A percentile compares a stretch with the other conserved stretches of the same genome.
phyloP scores from a whole-genome alignment of 805 yeast species.

The Schwanniomyces occidentalis region DNA sequence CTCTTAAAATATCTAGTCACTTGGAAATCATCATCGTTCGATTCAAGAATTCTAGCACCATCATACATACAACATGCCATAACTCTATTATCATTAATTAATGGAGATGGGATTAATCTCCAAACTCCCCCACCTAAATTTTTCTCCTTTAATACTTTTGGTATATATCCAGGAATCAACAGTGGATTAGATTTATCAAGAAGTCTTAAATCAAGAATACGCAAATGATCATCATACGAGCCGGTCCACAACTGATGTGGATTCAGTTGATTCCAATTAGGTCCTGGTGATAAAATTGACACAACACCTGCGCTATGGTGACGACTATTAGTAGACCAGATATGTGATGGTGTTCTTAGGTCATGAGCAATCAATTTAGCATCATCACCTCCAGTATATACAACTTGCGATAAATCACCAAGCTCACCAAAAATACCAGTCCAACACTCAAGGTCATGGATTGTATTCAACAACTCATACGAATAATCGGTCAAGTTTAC shows the following conservation, averaged over 20 bases:
- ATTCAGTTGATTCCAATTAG: conserved; percentile 42
- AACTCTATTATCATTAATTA: conserved; percentile 44
- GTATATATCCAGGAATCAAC: conserved; percentile 49
- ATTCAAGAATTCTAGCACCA: conserved; percentile 72
- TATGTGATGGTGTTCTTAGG: conserved; percentile 36
- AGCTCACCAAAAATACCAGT: conserved; percentile 68
- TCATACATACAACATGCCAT: conserved; percentile 93
- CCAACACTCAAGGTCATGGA: conserved; percentile 86
- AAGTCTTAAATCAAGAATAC: conserved; percentile 68
- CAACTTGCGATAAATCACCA: conserved; percentile 52
- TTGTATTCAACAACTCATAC: conserved; percentile 26
- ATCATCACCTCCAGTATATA: conserved; percentile 93
- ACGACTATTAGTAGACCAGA: conserved; percentile 45
- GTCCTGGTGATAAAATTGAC: conserved; percentile 56
- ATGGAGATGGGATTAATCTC: conserved; percentile 72
- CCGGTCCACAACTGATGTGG: conserved; percentile 76
- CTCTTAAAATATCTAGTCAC: conserved; percentile 50
- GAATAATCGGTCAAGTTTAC: conserved; percentile 28
- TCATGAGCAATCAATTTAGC: conserved; percentile 75
- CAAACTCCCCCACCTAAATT: conserved; percentile 94
- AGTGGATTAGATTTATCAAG: conserved; percentile 39
- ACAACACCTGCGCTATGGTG: conserved; percentile 92
- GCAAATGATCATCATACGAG: conserved; percentile 81
- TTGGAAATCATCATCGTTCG: conserved; percentile 20
- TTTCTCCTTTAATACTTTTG: conserved; percentile 42